Conservation (phyloP, 768 basidiomycete genomes). For the Naganishia onofrii region DNA sequence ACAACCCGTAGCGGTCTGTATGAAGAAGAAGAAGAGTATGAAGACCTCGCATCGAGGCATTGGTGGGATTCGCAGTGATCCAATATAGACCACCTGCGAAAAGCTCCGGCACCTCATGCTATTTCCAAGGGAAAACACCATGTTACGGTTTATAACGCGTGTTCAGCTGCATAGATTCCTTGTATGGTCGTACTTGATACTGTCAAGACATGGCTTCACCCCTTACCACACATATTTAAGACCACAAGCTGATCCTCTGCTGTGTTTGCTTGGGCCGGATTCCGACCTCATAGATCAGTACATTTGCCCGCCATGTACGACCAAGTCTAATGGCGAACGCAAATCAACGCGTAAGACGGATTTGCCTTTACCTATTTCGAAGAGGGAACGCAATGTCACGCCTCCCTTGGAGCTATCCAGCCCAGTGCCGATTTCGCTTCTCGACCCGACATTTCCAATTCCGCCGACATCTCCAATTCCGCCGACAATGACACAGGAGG, state of each 20-base stretch:
- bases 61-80: background rate
- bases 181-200: too few species aligned
- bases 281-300: slow-evolving; percentile 15
- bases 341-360: slow-evolving; percentile 18
- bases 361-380: background rate
- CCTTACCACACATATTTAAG: too few species aligned
- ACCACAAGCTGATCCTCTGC: background rate
- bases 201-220: too few species aligned
- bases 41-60: background rate
- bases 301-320: slow-evolving; percentile 12
- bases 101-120: background rate
- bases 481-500: background rate
- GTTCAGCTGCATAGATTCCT: background rate
- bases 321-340: background rate
- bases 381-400: background rate
- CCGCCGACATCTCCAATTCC: background rate
- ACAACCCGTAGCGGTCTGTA: background rate
- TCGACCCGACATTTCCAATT: background rate
- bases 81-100: background rate
- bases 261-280: background rate
- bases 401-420: background rate
- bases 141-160: background rate
- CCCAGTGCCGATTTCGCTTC: background rate
- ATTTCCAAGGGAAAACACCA: background rate
- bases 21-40: background rate